Base-by-base conservation (phyloP, 371 early-diverging fungal species). In the Chytridium lagenaria region DNA sequence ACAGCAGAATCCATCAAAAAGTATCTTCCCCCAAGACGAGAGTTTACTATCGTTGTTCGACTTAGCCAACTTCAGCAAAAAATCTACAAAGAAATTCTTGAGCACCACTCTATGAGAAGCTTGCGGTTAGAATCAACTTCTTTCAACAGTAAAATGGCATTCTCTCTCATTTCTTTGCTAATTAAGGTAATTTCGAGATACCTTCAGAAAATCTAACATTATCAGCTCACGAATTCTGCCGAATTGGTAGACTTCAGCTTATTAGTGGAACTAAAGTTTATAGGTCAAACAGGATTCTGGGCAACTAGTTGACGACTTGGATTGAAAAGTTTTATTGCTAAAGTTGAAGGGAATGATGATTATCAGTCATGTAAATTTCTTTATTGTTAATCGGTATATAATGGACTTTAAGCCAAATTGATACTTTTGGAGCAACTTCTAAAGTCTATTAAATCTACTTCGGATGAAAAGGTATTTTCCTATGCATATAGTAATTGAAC, bases 11-110 rank as follows among this genome's bases (percentile, higher is more conserved):
- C 74, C 36, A 90, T 90, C 71, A 80, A 90, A 31, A 73, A 90
- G 50, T 86, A 86, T 68, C 79, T 93, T 31, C 92, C 91, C 16
- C 81, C 85, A 0, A 91, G 88, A 77, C 73, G 78, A 0, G 88
- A 89, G 31, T 31, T 83, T 22, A 83, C 88, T 22, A 64, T 90
- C 0, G 88, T 90, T 70, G 81, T 82, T 50, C 68, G 72, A 19
- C 84, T 86, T 0, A 79, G 83, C 0, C 34, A 28, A n/a, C 1
- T 79, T 23, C 89, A 89, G 57, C 30, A 50, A 5, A 51, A 64
- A n/a, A 61, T 85, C 0, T 89, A 88, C 69, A 70, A 78, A 28
- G 75, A 78, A 23, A 59, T 88, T 30, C 36, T 85, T 15, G 71
- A 71, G 55, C 84, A 85, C 15, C 57, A 78, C 0, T 75, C 50